A percentile compares a stretch with the other conserved stretches of the same genome.
These are phyloP conservation scores for Myxozyma nipponensis DNA, from an alignment of 805 yeast genomes.

Conservation along the genomic window DNA sequence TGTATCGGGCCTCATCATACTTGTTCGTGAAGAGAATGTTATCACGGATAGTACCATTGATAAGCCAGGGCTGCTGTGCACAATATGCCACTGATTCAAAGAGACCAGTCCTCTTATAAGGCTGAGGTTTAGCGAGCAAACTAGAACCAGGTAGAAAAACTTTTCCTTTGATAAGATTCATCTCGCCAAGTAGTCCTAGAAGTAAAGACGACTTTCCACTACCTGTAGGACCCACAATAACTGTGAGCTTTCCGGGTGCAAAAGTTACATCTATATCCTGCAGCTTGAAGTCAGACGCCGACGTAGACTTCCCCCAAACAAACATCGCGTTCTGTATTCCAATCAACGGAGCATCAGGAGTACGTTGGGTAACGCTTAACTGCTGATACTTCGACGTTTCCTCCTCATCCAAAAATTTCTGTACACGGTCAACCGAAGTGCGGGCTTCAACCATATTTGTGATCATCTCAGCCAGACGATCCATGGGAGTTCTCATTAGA, in stretches of 20 bases:
- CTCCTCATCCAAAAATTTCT: conserved; percentile 70
- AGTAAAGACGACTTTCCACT: conserved; percentile 89
- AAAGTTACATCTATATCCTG: conserved; percentile 71
- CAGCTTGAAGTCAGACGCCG: conserved; percentile 61
- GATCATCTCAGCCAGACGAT: conserved; percentile 85
- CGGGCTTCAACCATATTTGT: conserved; percentile 83
- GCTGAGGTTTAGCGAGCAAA: conserved; percentile 63
- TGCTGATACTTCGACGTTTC: conserved; percentile 82
- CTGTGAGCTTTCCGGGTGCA: conserved; percentile 73
- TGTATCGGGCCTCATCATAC: conserved; percentile 69
- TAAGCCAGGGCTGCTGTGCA: conserved; percentile 79
- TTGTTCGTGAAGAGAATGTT: conserved; percentile 77
- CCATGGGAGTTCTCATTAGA: conserved; percentile 80
- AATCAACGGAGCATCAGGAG: conserved; percentile 57
- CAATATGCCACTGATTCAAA: conserved; percentile 28
- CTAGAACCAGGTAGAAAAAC: conserved; percentile 55
- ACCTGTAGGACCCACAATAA: conserved; percentile 96
- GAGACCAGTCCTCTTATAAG: conserved; percentile 54
- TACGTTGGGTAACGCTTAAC: conserved; percentile 48
- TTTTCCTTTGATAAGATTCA: conserved; percentile 52
- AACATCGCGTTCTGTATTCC: conserved; percentile 75
- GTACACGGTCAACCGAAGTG: conserved; percentile 87
- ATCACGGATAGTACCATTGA: conserved; percentile 82
- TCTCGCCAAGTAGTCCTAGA: conserved; percentile 90
- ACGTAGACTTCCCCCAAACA: conserved; percentile 61